These are phyloP conservation scores for Violaceomyces palustris DNA, from an alignment of 1,284 basidiomycete genomes.

Conservation along the genomic window DNA sequence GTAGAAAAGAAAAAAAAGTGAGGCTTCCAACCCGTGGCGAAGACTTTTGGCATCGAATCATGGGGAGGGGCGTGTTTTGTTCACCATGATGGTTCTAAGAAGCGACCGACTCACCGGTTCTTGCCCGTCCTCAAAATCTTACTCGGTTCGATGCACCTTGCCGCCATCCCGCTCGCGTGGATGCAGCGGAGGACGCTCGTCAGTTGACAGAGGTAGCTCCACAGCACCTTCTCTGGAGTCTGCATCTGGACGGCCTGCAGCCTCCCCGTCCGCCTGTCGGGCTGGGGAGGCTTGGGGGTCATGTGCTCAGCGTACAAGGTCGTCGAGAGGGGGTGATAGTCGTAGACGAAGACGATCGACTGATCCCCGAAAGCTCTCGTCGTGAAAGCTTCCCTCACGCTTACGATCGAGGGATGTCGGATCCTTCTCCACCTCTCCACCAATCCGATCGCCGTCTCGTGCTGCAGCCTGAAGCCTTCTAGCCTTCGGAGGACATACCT, in stretches of 20 bases:
- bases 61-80: neutral
- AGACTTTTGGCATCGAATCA: neutral
- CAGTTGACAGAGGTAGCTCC: conserved; percentile 91
- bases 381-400: conserved; percentile 88
- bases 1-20: neutral
- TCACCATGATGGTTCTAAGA: too few relatives aligned
- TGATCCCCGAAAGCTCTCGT: conserved; percentile 84
- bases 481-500: conserved; percentile 75
- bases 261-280: conserved; percentile 48
- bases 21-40: neutral
- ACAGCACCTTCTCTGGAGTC: conserved; percentile 77
- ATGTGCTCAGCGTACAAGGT: conserved; percentile 72
- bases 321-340: conserved; percentile 78
- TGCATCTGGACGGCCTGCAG: conserved; percentile 46
- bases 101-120: conserved; percentile 68
- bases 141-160: conserved; percentile 76
- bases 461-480: conserved; percentile 74
- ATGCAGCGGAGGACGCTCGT: conserved; percentile 78
- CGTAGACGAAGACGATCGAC: conserved; percentile 82
- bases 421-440: conserved; percentile 85
- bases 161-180: conserved; percentile 75
- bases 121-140: conserved; percentile 84
- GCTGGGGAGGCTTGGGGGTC: conserved; percentile 54
- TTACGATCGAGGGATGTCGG: conserved; percentile 79
- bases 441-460: conserved; percentile 68